Conservation (phyloP, 2,329 filamentous ascomycete species). For the Coleophoma crateriformis region DNA sequence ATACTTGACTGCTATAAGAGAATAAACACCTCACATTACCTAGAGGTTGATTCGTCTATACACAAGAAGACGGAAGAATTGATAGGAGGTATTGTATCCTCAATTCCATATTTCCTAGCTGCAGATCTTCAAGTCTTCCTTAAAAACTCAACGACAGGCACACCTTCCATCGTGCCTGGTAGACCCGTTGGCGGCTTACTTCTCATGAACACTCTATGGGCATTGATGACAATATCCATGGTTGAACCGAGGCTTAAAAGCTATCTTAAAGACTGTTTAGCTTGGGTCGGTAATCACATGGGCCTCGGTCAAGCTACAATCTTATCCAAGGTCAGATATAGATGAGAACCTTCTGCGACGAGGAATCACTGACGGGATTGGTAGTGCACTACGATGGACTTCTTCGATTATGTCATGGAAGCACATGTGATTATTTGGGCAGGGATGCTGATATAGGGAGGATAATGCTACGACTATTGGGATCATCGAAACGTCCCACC, state of each 20-base stretch:
- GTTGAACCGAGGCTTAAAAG: not conserved
- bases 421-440: not conserved
- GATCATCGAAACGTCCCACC: no score
- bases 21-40: not conserved
- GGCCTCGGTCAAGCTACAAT: not conserved
- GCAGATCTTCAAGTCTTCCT: not conserved
- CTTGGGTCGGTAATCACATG: not conserved
- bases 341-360: not conserved
- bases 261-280: not conserved
- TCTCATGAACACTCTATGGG: not conserved
- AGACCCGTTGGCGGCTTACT: not conserved
- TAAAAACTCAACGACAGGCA: not conserved
- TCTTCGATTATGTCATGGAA: not conserved
- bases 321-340: not conserved
- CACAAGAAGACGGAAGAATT: not conserved
- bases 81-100: slow-evolving; percentile 7
- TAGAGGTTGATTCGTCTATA: not conserved
- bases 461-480: no score
- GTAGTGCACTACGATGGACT: not conserved
- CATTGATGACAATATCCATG: not conserved
- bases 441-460: not conserved
- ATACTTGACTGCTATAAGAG: slow-evolving; percentile 30
- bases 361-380: not conserved
- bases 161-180: not conserved
- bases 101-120: slow-evolving; percentile 13